phyloP scores from a whole-genome alignment of 768 basidiomycete genomes.

The Russula ochroleuca region DNA sequence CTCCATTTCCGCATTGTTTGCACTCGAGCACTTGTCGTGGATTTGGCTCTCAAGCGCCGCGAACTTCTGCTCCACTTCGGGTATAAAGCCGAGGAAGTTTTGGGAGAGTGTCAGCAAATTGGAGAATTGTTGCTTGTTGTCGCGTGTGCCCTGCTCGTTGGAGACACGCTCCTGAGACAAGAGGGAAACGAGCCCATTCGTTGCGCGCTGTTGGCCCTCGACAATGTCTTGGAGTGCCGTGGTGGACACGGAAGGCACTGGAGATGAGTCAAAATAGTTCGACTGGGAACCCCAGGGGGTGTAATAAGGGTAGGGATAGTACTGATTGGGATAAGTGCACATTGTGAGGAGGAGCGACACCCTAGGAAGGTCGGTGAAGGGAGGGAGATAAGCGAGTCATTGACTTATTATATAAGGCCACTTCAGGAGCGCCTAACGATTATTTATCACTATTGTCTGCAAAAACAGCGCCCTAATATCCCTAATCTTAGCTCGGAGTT shows the following conservation, averaged over 20 bases:
- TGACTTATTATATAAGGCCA: not conserved
- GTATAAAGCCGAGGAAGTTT: conserved; percentile 17
- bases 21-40: not conserved
- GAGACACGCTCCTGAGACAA: conserved; percentile 10
- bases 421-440: not conserved
- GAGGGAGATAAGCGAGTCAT: not conserved
- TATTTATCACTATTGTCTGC: too few species aligned
- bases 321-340: conserved; percentile 11
- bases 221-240: conserved; percentile 19
- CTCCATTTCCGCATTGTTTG: conserved; percentile 7
- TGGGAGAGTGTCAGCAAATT: conserved; percentile 13
- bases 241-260: conserved; percentile 9
- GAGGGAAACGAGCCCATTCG: conserved; percentile 16
- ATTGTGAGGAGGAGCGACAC: conserved; percentile 2
- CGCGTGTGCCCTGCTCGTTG: conserved; percentile 8
- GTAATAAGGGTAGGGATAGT: not conserved
- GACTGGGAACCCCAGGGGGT: not conserved
- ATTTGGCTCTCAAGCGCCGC: conserved; percentile 5
- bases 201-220: conserved; percentile 17
- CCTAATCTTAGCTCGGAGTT: not conserved
- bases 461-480: not conserved
- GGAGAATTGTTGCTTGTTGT: conserved; percentile 19
- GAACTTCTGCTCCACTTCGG: conserved; percentile 20
- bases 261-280: not conserved
- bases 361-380: conserved; percentile 11